Percentiles rank a stretch among this genome's conserved stretches.
phyloP scores from a whole-genome alignment of 148 eudicot species.

The Silene conica region DNA sequence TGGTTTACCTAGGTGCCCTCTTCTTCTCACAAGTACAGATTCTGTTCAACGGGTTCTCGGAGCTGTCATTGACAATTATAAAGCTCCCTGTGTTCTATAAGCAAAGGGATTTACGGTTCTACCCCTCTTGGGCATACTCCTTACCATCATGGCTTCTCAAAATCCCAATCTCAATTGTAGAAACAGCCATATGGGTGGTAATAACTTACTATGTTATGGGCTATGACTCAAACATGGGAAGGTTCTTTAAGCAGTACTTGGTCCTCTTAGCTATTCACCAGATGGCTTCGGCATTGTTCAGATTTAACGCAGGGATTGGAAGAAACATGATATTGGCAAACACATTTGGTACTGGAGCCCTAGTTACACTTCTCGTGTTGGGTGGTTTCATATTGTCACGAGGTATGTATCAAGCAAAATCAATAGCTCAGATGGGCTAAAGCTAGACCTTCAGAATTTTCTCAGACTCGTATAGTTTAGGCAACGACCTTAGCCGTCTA shows the following conservation, averaged over 20 bases:
- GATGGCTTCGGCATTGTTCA: constrained; percentile 68
- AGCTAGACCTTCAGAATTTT: not conserved
- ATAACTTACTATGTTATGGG: constrained; percentile 72
- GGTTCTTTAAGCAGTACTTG: constrained; percentile 56
- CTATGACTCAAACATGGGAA: constrained; percentile 58
- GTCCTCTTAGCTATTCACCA: constrained; percentile 55
- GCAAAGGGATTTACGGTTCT: constrained; percentile 75
- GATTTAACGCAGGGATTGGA: constrained; percentile 68
- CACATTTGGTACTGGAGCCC: constrained; percentile 66
- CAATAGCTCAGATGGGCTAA: not conserved
- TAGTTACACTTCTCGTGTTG: constrained; percentile 55
- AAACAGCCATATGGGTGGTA: constrained; percentile 61
- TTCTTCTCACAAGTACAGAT: constrained; percentile 48
- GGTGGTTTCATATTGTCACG: constrained; percentile 77
- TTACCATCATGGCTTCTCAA: constrained; percentile 72
- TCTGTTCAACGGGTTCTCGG: constrained; percentile 78
- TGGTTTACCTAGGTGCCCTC: constrained; percentile 65
- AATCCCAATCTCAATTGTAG: constrained; percentile 61
- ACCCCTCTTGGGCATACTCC: constrained; percentile 84
- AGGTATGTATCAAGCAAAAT: constrained; percentile 32
- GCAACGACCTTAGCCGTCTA: not conserved
- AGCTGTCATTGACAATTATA: constrained; percentile 56
- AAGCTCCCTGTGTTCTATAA: constrained; percentile 80
- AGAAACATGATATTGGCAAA: constrained; percentile 73
- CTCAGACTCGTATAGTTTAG: not conserved